A percentile compares a stretch with the other conserved stretches of the same genome.
phyloP scores from a whole-genome alignment of 495 filamentous ascomycete species.

The Neurospora sp. region DNA sequence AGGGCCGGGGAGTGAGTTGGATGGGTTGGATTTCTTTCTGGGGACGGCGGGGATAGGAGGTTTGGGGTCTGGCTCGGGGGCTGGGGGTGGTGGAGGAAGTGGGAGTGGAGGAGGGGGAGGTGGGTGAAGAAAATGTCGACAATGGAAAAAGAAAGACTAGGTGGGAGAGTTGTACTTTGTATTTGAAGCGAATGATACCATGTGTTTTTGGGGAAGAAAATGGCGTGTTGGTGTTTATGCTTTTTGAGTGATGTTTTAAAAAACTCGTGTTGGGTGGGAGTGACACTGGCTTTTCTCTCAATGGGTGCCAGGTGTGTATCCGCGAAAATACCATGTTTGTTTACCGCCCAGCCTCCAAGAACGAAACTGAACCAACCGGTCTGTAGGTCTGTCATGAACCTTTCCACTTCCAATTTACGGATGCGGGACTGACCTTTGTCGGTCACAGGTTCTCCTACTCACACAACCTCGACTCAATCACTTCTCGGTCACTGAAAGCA shows the following conservation, averaged over 20 bases:
- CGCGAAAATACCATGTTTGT: background rate
- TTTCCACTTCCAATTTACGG: background rate
- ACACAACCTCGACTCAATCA: background rate
- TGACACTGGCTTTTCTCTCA: background rate
- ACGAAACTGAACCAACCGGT: background rate
- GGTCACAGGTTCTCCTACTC: background rate
- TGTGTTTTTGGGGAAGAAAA: background rate
- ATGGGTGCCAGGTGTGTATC: background rate
- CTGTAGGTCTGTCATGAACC: background rate
- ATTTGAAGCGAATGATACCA: background rate
- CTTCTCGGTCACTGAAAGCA: background rate
- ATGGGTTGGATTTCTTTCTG: constrained; percentile 56
- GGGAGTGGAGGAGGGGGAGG: background rate
- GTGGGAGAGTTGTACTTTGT: background rate
- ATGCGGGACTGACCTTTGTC: background rate
- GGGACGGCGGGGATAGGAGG: background rate
- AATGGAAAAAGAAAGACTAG: background rate
- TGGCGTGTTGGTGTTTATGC: background rate
- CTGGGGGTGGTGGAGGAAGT: background rate
- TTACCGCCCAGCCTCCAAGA: background rate
- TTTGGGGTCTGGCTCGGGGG: background rate
- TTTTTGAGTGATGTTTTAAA: background rate
- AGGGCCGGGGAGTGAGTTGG: constrained; percentile 46
- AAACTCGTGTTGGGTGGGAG: background rate
- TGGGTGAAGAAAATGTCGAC: background rate